A percentile compares a stretch with the other conserved stretches of the same genome.
These are phyloP conservation scores for Aspergillus egyptiacus DNA, from an alignment of 495 filamentous ascomycete species.

Conservation along the genomic window DNA sequence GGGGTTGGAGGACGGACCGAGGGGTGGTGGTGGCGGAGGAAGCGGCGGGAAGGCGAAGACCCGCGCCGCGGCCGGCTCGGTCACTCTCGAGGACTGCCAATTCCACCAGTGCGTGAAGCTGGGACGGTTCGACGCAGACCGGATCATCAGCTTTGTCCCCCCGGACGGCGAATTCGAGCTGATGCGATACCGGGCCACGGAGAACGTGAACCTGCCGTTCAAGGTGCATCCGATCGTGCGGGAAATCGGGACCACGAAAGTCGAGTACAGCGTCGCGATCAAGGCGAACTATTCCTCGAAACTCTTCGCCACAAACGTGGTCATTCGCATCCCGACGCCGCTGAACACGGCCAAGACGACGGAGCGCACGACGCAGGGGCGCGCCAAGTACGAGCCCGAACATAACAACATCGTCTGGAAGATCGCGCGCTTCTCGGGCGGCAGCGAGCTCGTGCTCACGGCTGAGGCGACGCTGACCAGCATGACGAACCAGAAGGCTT, in stretches of 20 bases:
- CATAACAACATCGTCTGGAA: constrained; percentile 99
- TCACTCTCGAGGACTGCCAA: constrained; percentile 96
- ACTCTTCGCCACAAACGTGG: constrained; percentile 96
- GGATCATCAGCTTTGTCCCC: constrained; percentile 96
- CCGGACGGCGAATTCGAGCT: constrained; percentile 99
- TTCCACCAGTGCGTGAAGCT: constrained; percentile 99
- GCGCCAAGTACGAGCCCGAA: constrained; percentile 96
- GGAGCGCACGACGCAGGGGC: constrained; percentile 90
- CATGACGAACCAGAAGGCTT: constrained; percentile 98
- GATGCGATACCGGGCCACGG: constrained; percentile 98
- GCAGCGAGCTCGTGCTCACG: constrained; percentile 88
- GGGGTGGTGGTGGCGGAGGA: neutral
- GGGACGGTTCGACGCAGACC: constrained; percentile 92
- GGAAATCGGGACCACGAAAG: constrained; percentile 93
- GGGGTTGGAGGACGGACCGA: constrained; percentile 34
- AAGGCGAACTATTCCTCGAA: constrained; percentile 95
- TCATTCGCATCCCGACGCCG: constrained; percentile 90
- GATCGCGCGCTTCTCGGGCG: constrained; percentile 92
- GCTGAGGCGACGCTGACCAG: constrained; percentile 89
- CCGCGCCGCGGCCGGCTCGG: constrained; percentile 89
- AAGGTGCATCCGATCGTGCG: constrained; percentile 98
- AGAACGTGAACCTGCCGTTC: constrained; percentile 98
- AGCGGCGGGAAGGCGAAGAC: constrained; percentile 59
- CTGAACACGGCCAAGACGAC: constrained; percentile 93
- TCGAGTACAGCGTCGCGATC: constrained; percentile 97